phyloP scores from a whole-genome alignment of 129 eudicot species.

The Centella asiatica region DNA sequence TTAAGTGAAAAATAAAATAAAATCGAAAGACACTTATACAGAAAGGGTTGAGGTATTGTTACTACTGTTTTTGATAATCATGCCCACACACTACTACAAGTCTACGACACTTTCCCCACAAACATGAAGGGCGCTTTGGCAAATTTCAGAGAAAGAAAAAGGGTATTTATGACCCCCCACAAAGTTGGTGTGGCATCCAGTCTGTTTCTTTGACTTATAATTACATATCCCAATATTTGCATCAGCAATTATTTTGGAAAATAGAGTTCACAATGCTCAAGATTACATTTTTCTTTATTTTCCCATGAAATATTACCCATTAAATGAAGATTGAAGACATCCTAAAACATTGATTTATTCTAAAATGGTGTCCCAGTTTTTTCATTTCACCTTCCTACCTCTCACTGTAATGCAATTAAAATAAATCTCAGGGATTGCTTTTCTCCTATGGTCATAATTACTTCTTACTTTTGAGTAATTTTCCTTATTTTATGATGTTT shows the following conservation, averaged over 20 bases:
- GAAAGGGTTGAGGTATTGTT: too few species aligned
- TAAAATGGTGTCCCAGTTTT: slow-evolving; percentile 11
- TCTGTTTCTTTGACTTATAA: slow-evolving; percentile 17
- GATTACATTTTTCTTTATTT: background rate
- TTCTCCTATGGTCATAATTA: slow-evolving; percentile 4
- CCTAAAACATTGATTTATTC: background rate
- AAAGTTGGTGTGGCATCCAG: slow-evolving; percentile 3
- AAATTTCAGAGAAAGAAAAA: background rate
- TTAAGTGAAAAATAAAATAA: too few species aligned
- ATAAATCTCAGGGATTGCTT: slow-evolving; percentile 6
- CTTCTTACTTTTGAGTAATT: background rate
- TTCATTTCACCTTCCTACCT: slow-evolving; percentile 20
- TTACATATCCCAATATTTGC: background rate
- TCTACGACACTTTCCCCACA: background rate
- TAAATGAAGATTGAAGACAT: background rate
- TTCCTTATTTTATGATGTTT: background rate
- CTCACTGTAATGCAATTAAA: background rate
- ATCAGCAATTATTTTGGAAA: background rate
- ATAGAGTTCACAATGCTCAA: background rate
- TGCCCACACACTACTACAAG: background rate
- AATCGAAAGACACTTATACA: too few species aligned
- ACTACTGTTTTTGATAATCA: background rate
- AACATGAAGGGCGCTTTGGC: background rate
- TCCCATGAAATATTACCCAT: background rate
- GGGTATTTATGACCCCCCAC: slow-evolving; percentile 13